A percentile compares a stretch with the other conserved stretches of the same genome.
Evolutionary conservation across 169 alveolate genomes (phyloP).

Genomic region (Plasmodium sp.): DNA sequence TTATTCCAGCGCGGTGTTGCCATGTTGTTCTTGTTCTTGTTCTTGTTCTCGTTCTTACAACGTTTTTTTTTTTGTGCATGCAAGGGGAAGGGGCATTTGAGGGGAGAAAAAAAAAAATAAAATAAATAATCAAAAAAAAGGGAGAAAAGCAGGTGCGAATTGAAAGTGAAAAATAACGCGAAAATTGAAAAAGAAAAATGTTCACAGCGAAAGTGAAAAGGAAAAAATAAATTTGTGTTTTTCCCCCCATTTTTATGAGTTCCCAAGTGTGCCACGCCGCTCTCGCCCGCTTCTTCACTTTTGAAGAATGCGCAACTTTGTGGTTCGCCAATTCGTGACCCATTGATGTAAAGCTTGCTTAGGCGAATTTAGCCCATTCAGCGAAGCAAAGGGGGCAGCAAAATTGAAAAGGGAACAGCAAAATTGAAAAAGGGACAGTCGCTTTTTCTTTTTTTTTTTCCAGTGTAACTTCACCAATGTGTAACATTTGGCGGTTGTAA

Average conservation of each 20-base stretch:
- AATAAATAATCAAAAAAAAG: neutral
- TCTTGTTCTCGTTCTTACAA: neutral
- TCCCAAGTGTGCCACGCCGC: neutral
- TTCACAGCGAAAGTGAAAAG: neutral
- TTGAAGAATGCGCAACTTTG: neutral
- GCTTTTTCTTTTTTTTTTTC: neutral
- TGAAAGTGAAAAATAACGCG: neutral
- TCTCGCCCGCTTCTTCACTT: neutral
- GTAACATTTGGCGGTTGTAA: neutral
- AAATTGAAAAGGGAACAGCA: neutral
- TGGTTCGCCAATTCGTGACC: neutral
- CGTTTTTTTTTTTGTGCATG: conserved; percentile 1
- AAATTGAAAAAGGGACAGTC: neutral
- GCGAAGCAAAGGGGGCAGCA: neutral
- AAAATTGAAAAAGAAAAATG: neutral
- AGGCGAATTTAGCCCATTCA: neutral
- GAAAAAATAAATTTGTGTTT: neutral
- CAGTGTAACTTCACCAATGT: neutral
- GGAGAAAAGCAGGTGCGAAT: neutral
- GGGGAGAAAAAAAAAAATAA: neutral
- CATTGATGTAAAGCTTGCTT: neutral
- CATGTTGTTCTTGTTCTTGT: neutral
- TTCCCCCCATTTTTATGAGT: neutral
- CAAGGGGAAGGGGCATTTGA: neutral
- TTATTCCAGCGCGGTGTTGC: neutral